A percentile compares a stretch with the other conserved stretches of the same genome.
Conservation (phyloP, 805 yeast species). For the Ogataea ganodermae region DNA sequence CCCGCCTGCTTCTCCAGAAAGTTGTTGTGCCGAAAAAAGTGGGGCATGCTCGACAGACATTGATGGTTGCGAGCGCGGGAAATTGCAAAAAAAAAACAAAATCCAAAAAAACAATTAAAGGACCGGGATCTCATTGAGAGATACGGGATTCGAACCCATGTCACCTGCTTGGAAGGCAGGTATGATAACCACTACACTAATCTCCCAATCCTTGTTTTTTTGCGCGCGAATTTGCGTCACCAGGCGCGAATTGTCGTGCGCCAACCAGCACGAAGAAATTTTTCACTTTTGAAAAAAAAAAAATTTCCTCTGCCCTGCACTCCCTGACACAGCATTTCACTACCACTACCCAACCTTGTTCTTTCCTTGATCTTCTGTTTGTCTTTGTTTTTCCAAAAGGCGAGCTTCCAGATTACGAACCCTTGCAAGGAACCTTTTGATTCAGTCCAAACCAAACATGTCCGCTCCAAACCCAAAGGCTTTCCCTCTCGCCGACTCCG, state of each 20-base stretch:
- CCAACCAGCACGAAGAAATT: background rate
- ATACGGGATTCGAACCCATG: slow-evolving; percentile 95
- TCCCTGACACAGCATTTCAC: background rate
- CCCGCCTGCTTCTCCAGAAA: slow-evolving; percentile 11
- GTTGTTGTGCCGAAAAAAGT: slow-evolving; percentile 7
- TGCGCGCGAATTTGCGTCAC: background rate
- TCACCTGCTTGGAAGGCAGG: slow-evolving; percentile 93
- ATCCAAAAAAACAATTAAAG: slow-evolving; percentile 28
- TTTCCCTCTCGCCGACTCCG: slow-evolving; percentile 97
- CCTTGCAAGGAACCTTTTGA: slow-evolving; percentile 54
- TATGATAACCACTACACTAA: slow-evolving; percentile 92
- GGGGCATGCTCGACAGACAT: slow-evolving; percentile 1
- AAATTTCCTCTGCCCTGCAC: slow-evolving; percentile 6
- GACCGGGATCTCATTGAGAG: slow-evolving; percentile 50
- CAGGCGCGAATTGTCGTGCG: background rate
- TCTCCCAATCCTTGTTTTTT: slow-evolving; percentile 54
- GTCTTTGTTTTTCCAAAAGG: slow-evolving; percentile 31
- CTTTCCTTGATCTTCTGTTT: too few species aligned
- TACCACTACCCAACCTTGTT: background rate
- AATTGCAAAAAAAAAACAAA: background rate
- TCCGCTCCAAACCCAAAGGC: slow-evolving; percentile 97
- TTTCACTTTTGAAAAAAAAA: slow-evolving; percentile 5
- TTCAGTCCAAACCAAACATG: slow-evolving; percentile 42
- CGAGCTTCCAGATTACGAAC: slow-evolving; percentile 35
- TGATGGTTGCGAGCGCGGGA: slow-evolving; percentile 1